Evolutionary conservation across 306 rosid genomes (phyloP).

Genomic region (Cucurbita pepo): DNA sequence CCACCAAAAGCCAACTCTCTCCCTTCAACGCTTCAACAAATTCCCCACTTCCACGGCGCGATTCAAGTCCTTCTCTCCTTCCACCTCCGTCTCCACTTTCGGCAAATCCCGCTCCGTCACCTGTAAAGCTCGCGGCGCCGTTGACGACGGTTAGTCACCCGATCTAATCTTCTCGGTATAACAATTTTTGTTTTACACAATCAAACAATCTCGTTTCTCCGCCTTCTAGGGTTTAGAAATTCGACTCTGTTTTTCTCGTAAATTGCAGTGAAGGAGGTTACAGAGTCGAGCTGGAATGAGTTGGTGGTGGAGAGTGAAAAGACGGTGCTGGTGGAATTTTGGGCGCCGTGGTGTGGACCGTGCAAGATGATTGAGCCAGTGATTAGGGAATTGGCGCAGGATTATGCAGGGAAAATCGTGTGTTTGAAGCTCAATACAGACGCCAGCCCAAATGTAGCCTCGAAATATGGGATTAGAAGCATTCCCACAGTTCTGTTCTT

Average conservation of each 20-base stretch:
- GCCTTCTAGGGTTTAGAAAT: neutral
- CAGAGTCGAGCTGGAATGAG: conserved; percentile 57
- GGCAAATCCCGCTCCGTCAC: neutral
- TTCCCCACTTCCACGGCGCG: neutral
- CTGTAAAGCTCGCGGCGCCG: neutral
- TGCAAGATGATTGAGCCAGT: conserved; percentile 78
- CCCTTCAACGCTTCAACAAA: neutral
- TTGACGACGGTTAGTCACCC: neutral
- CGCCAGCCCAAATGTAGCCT: conserved; percentile 51
- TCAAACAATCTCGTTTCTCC: neutral
- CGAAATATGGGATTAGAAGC: conserved; percentile 81
- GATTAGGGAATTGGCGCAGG: conserved; percentile 62
- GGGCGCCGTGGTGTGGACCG: conserved; percentile 99
- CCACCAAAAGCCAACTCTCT: neutral
- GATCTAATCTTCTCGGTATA: neutral
- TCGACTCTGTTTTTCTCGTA: neutral
- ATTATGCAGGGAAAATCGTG: conserved; percentile 53
- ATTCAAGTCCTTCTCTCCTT: neutral
- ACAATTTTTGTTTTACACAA: no score
- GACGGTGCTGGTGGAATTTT: conserved; percentile 82
- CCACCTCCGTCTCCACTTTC: neutral
- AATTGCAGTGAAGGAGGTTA: conserved; percentile 55
- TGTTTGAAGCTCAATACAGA: conserved; percentile 81
- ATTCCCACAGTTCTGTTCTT: conserved; percentile 88
- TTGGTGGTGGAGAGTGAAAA: conserved; percentile 48